These are phyloP conservation scores for Mikania micrantha DNA, from an alignment of 129 eudicot genomes.

Conservation along the genomic window DNA sequence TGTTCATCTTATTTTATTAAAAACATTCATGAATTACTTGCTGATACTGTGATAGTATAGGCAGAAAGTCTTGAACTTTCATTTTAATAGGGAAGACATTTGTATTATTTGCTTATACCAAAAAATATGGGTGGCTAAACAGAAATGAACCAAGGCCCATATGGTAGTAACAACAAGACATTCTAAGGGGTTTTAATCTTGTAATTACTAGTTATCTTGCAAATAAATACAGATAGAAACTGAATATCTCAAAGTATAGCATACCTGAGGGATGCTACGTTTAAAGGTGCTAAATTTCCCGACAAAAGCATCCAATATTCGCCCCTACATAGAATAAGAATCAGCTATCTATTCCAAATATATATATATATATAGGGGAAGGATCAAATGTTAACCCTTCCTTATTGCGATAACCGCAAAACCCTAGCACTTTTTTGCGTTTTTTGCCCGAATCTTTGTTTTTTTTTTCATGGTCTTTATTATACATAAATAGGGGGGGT, in stretches of 20 bases:
- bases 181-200: neutral
- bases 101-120: neutral
- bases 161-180: neutral
- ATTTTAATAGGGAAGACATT: neutral
- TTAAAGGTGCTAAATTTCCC: slow-evolving; percentile 96
- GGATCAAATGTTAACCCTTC: too few relatives aligned
- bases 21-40: neutral
- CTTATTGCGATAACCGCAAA: too few relatives aligned
- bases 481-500: too few relatives aligned
- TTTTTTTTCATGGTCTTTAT: too few relatives aligned
- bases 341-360: too few relatives aligned
- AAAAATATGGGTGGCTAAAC: neutral
- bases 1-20: neutral
- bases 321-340: slow-evolving; percentile 47
- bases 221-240: neutral
- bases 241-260: neutral
- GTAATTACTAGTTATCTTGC: neutral
- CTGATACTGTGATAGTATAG: neutral
- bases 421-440: too few relatives aligned
- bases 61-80: neutral
- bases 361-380: too few relatives aligned
- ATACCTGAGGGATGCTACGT: slow-evolving; percentile 96
- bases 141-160: neutral
- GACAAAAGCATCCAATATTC: slow-evolving; percentile 96
- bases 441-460: too few relatives aligned